Evolutionary conservation across 345 rosid genomes (phyloP).

Genomic region (Cochlearia excelsa): DNA sequence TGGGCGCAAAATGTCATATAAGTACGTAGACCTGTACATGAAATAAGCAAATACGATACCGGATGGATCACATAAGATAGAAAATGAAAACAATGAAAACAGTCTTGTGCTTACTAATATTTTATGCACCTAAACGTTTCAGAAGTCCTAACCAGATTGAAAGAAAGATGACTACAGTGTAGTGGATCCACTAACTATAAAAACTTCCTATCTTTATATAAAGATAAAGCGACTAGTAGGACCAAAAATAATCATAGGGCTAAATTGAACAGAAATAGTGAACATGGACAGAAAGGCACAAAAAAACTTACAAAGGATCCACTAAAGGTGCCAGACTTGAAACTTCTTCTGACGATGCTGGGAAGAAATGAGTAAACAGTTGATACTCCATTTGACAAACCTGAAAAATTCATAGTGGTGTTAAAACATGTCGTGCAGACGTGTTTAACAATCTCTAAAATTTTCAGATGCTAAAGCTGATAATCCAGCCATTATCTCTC

Average conservation of each 20-base stretch:
- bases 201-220: not conserved
- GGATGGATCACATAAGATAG: slow-evolving; percentile 7
- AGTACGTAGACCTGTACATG: slow-evolving; percentile 69
- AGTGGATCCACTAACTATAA: not conserved
- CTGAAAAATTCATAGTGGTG: slow-evolving; percentile 42
- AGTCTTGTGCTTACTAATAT: slow-evolving; percentile 12
- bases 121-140: slow-evolving; percentile 9
- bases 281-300: slow-evolving; percentile 8
- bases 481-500: slow-evolving; percentile 7
- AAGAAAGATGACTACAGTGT: slow-evolving; percentile 10
- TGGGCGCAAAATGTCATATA: slow-evolving; percentile 92
- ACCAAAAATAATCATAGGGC: slow-evolving; percentile 11
- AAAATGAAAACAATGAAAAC: not conserved
- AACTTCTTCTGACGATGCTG: slow-evolving; percentile 81
- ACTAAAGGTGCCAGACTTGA: slow-evolving; percentile 89
- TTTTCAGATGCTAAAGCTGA: slow-evolving; percentile 17
- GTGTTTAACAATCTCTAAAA: slow-evolving; percentile 16
- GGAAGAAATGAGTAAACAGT: slow-evolving; percentile 91
- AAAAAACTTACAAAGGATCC: slow-evolving; percentile 79
- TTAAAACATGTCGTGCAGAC: slow-evolving; percentile 9
- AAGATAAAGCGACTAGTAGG: not conserved
- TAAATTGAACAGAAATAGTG: slow-evolving; percentile 13
- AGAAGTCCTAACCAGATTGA: slow-evolving; percentile 11
- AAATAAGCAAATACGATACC: slow-evolving; percentile 18
- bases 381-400: slow-evolving; percentile 97